Conservation (phyloP, 768 basidiomycete species). For the Suillus lakei region DNA sequence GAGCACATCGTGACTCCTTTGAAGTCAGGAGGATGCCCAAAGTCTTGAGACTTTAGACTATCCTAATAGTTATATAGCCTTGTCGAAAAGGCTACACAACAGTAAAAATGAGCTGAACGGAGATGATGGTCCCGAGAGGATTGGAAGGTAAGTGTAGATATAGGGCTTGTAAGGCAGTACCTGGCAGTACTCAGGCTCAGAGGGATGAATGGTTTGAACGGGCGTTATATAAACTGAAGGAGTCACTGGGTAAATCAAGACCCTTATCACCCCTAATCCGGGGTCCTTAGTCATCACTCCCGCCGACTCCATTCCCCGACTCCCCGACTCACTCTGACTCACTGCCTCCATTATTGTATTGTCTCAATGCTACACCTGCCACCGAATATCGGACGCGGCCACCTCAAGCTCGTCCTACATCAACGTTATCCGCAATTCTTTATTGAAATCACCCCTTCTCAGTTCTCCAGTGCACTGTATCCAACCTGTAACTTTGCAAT, state of each 20-base stretch:
- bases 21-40: constrained; percentile 34
- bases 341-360: neutral
- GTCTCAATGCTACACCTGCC: too few species aligned
- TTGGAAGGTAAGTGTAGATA: constrained; percentile 12
- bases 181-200: constrained; percentile 5
- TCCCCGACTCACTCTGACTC: constrained; percentile 20
- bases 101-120: neutral
- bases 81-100: constrained; percentile 30
- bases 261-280: constrained; percentile 28
- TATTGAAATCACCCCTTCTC: too few species aligned
- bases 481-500: too few species aligned
- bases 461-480: too few species aligned
- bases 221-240: constrained; percentile 36
- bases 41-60: constrained; percentile 48
- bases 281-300: constrained; percentile 27
- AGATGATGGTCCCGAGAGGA: neutral
- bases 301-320: constrained; percentile 5
- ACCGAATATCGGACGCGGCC: too few species aligned
- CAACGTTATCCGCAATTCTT: too few species aligned
- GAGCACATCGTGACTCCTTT: constrained; percentile 46
- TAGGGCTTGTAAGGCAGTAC: constrained; percentile 27
- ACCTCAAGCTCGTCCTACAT: too few species aligned
- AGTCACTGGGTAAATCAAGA: constrained; percentile 32
- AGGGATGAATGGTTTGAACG: constrained; percentile 18
- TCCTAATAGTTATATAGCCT: constrained; percentile 34